Percentiles rank a stretch among this genome's conserved stretches.
These are phyloP conservation scores for Yamadazyma olivae DNA, from an alignment of 805 yeast genomes.

Conservation along the genomic window DNA sequence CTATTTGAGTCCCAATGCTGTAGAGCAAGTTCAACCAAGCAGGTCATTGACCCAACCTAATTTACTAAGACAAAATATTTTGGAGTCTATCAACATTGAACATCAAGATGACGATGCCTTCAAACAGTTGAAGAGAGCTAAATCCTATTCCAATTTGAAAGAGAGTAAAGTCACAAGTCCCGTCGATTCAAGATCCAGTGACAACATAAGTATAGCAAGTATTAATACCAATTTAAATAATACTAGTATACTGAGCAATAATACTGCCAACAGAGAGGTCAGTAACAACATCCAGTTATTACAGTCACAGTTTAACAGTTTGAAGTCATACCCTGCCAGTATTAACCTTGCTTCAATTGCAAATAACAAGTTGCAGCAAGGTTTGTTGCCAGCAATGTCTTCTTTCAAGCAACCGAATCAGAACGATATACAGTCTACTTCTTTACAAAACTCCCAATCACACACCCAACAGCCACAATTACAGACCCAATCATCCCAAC, in stretches of 20 bases:
- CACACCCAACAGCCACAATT: neutral
- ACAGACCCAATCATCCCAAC: neutral
- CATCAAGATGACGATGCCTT: slow-evolving; percentile 44
- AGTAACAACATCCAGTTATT: slow-evolving; percentile 20
- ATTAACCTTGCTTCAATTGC: slow-evolving; percentile 56
- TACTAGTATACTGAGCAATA: neutral
- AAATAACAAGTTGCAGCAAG: slow-evolving; percentile 10
- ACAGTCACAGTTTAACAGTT: slow-evolving; percentile 21
- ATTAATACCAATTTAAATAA: neutral
- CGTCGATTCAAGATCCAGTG: neutral
- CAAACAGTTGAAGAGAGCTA: slow-evolving; percentile 37
- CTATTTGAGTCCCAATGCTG: neutral
- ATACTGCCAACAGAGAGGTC: neutral
- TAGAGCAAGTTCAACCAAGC: neutral
- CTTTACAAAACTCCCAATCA: neutral
- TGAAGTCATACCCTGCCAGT: slow-evolving; percentile 48
- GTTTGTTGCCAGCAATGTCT: neutral
- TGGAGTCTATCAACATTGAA: slow-evolving; percentile 33
- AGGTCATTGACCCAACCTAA: slow-evolving; percentile 11
- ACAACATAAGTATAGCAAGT: neutral
- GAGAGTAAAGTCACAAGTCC: neutral
- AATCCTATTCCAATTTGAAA: slow-evolving; percentile 18
- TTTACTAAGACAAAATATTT: slow-evolving; percentile 22
- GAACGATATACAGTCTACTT: neutral
- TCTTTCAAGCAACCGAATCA: neutral